Evolutionary conservation across 257 asterid species (phyloP), one percentile per base, ranked within the genome.

Genomic region (Lavandula angustifolia): DNA sequence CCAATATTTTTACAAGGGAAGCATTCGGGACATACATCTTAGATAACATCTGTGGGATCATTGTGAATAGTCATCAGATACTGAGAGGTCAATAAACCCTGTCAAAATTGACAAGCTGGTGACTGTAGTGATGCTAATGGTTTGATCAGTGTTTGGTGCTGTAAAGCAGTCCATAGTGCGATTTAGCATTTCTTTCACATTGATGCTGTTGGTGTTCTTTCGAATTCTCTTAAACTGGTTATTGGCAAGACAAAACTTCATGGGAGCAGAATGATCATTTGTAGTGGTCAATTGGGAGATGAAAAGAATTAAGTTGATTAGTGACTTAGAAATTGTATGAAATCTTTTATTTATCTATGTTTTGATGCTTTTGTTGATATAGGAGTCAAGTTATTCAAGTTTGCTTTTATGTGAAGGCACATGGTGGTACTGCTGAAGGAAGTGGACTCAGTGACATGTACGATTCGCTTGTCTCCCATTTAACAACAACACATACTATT

Each of bases 401-500:
- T 33, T 72, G 71, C 58, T 73, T 55, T 40, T 72, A 50, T 76
- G 49, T 74, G 74, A 81, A 92, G 99, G 90, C 94, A 73, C 66
- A 75, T 53, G 97, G 94, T 4, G 97, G 99, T 60, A 82, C 77
- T 70, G 76, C 74, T 31, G 95, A 83, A 73, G 89, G 87, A 68
- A 92, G 99, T 59, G 95, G 99, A 67, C 73, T 92, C 57, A 85
- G 94, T 47, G 81, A 79, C 64, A 47, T 85, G 65, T 89, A 85
- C 69, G 91, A 87, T 75, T 84, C 94, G 41, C 87, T 89, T 68
- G 87, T 86, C 72, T 77, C 85, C 68, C 99, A 92, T 79, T 80
- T 92, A 74, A 82, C 86, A 46, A 64, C 67, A 53, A 77, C 66
- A 14, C 97, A 92, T 62, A 64, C 81, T 53, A 67, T 5, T 72